Conservation (phyloP, 345 rosid genomes). For the Citrus medica region DNA sequence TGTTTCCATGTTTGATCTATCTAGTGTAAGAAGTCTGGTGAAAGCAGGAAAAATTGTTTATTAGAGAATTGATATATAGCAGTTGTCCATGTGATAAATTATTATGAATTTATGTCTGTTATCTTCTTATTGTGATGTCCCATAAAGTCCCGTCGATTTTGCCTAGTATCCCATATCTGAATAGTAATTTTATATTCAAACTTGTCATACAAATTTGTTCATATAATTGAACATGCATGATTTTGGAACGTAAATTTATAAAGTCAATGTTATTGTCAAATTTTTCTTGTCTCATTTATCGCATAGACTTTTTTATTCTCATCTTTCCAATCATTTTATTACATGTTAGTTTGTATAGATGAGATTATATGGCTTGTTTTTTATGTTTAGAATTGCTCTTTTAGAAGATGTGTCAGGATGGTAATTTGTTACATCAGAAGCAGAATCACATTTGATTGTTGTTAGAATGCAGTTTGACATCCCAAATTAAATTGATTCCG, state of each 20-base stretch:
- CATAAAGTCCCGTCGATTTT: neutral
- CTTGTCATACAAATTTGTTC: too few relatives aligned
- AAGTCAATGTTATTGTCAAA: neutral
- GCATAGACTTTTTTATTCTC: neutral
- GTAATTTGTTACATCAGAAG: neutral
- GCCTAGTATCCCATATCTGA: neutral
- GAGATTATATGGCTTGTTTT: neutral
- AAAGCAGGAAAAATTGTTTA: neutral
- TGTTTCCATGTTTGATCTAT: neutral
- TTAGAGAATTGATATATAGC: neutral
- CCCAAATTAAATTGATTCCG: neutral
- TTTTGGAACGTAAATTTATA: too few relatives aligned
- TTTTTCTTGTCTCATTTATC: neutral
- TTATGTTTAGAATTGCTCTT: neutral
- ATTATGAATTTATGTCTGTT: neutral
- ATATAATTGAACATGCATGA: too few relatives aligned
- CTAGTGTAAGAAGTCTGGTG: neutral
- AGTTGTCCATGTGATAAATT: neutral
- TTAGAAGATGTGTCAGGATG: neutral
- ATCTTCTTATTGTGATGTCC: neutral
- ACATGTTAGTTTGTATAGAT: too few relatives aligned
- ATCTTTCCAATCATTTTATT: neutral
- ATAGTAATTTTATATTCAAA: too few relatives aligned
- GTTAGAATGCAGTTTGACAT: neutral
- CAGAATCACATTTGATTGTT: neutral